These are phyloP conservation scores for Citrus reticulata DNA, from an alignment of 345 rosid genomes.

Conservation along the genomic window DNA sequence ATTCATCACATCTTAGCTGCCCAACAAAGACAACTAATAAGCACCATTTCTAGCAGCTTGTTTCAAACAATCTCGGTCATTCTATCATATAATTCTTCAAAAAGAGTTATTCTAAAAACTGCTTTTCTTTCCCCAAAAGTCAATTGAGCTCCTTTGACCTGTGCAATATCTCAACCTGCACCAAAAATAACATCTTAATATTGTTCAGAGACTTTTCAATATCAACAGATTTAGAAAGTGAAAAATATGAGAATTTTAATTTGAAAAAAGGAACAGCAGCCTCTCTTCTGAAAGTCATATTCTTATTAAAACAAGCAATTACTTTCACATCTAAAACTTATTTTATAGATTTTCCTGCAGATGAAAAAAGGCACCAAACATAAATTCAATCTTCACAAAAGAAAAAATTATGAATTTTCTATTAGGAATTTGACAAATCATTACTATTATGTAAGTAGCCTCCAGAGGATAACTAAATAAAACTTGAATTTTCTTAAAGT, in stretches of 20 bases:
- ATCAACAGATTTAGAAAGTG: not conserved
- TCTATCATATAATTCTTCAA: not conserved
- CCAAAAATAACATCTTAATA: slow-evolving; percentile 5
- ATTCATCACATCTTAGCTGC: slow-evolving; percentile 12
- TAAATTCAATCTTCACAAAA: not conserved
- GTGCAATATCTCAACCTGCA: slow-evolving; percentile 39
- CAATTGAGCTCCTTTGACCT: slow-evolving; percentile 28
- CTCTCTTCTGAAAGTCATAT: not conserved
- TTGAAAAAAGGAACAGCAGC: not conserved
- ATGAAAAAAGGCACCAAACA: not conserved
- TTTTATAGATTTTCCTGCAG: not conserved
- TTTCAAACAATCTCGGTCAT: slow-evolving; percentile 7
- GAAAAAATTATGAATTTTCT: not conserved
- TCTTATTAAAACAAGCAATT: not conserved
- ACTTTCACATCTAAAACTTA: not conserved
- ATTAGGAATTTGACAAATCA: not conserved
- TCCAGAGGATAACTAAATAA: not conserved
- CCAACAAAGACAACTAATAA: slow-evolving; percentile 16
- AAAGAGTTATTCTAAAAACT: slow-evolving; percentile 10
- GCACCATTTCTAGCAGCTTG: slow-evolving; percentile 23
- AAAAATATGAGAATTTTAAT: not conserved
- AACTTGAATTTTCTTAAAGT: not conserved
- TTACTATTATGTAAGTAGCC: not conserved
- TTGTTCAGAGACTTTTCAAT: not conserved
- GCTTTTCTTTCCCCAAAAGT: slow-evolving; percentile 3